Evolutionary conservation across 2,329 filamentous ascomycete species (phyloP).

Genomic region (Fonsecaea monophora): DNA sequence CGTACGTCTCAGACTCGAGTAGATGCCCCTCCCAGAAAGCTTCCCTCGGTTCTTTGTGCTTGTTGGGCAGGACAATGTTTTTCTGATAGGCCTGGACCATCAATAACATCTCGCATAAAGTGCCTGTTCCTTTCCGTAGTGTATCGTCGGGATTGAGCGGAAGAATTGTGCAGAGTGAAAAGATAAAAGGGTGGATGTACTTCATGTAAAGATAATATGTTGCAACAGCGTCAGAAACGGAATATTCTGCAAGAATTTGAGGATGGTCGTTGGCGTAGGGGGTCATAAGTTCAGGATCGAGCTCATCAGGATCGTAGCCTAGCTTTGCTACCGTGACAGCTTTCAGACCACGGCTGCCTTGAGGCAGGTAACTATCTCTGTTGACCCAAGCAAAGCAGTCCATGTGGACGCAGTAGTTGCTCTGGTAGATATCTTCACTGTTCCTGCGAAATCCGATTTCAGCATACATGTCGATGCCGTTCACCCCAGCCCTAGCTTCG

Average conservation of each 20-base stretch:
- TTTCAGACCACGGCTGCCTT: constrained; percentile 95
- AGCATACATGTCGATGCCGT: constrained; percentile 98
- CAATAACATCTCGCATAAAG: constrained; percentile 97
- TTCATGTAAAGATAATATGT: constrained; percentile 99
- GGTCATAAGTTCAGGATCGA: constrained; percentile 97
- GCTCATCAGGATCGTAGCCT: constrained; percentile 96
- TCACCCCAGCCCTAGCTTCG: constrained; percentile 87
- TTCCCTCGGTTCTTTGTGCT: constrained; percentile 88
- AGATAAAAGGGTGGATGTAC: constrained; percentile 99
- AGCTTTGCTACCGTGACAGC: constrained; percentile 97
- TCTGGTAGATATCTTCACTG: constrained; percentile 94
- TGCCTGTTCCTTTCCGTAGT: constrained; percentile 93
- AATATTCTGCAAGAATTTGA: constrained; percentile 95
- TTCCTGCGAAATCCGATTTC: constrained; percentile 98
- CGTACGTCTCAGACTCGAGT: constrained; percentile 95
- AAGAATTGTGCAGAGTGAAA: constrained; percentile 96
- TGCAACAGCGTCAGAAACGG: constrained; percentile 96
- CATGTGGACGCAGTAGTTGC: constrained; percentile 96
- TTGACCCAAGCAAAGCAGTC: constrained; percentile 99
- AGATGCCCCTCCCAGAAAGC: constrained; percentile 96
- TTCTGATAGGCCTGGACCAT: constrained; percentile 98
- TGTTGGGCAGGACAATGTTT: constrained; percentile 92
- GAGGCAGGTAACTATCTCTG: constrained; percentile 95
- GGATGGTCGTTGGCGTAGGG: constrained; percentile 85
- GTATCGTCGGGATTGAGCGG: constrained; percentile 92